Evolutionary conservation across 495 filamentous ascomycete species (phyloP), one percentile per base, ranked within the genome.

Genomic region (Neurospora tetraspora): DNA sequence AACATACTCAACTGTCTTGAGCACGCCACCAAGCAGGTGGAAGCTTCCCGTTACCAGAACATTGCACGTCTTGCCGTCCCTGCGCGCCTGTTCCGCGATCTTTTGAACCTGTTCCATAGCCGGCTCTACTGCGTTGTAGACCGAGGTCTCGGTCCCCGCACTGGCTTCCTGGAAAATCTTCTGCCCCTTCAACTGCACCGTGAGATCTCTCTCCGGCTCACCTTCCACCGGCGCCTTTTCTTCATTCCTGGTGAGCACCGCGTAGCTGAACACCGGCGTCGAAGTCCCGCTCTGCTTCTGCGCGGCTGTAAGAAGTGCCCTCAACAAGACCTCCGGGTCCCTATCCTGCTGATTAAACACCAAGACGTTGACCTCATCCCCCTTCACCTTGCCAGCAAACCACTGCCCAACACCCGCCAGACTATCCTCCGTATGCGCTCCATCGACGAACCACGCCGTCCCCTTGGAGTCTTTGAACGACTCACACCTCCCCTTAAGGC

Each of bases 301-400:
- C 2, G 77, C 76, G 1, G 74, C 81, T 6, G 69, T 40, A 1
- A 82, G 69, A 4, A 94, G 78, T 3, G 86, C 85, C 2, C 77
- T 70, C 12, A 91, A 75, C 16, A 98, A 86, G 4, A 86, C 85
- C 1, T 69, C 82, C 72, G 84, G 90, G 76, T 97, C 90, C 16
- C 96, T 89, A 16, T 92, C 93, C 78, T 97, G 93, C 78, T 98
- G 96, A 82, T 98, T 98, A 85, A 99, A 99, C 68, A 99, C 86
- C 68, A 99, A 82, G 36, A 97, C 74, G 5, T 75, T 68, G 18
- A 75, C 68, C 1, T 75, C 74, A 2, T 42, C 70, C 76, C 79
- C 68, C 71, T 77, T 31, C 73, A 70, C 79, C 73, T 80, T 86
- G 73, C 71, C 78, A 73, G 82, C 73, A 78, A 96, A 96, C 94